Conservation (phyloP, 1,139 yeast genomes). For the Saccharomycopsis phalli region DNA sequence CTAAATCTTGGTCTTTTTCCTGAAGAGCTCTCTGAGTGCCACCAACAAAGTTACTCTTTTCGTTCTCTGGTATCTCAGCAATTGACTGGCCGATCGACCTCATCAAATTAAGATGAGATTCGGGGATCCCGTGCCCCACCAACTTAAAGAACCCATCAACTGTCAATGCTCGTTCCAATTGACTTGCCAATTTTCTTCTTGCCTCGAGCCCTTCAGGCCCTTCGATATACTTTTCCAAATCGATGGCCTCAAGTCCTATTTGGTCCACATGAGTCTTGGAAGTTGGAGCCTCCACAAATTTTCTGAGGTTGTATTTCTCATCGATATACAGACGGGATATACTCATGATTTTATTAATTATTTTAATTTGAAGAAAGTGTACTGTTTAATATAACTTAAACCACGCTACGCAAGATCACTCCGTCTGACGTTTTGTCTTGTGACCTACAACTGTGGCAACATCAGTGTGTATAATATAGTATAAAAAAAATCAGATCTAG, state of each 20-base stretch:
- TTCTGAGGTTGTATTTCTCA: conserved; percentile 28
- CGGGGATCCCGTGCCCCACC: conserved; percentile 32
- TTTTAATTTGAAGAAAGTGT: no score
- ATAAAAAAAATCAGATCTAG: no score
- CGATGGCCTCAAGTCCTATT: conserved; percentile 32
- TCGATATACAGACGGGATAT: conserved; percentile 22
- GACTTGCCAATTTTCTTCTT: conserved; percentile 29
- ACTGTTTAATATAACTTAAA: no score
- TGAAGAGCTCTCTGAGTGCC: conserved; percentile 30
- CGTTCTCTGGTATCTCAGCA: conserved; percentile 35
- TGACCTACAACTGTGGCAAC: no score
- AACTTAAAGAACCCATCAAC: conserved; percentile 40
- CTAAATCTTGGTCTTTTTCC: conserved; percentile 27
- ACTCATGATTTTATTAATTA: not conserved
- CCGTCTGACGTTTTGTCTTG: no score
- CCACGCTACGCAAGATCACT: no score
- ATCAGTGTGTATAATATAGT: no score
- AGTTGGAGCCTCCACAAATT: conserved; percentile 29
- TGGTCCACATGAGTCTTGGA: conserved; percentile 23
- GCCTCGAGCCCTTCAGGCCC: conserved; percentile 28
- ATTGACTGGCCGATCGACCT: conserved; percentile 34
- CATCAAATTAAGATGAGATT: conserved; percentile 28
- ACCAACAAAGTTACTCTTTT: conserved; percentile 31
- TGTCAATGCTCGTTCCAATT: conserved; percentile 31
- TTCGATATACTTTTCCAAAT: conserved; percentile 30